Evolutionary conservation across 306 rosid species (phyloP), one percentile per base, ranked within the genome.

Genomic region (Glycine tomentella): DNA sequence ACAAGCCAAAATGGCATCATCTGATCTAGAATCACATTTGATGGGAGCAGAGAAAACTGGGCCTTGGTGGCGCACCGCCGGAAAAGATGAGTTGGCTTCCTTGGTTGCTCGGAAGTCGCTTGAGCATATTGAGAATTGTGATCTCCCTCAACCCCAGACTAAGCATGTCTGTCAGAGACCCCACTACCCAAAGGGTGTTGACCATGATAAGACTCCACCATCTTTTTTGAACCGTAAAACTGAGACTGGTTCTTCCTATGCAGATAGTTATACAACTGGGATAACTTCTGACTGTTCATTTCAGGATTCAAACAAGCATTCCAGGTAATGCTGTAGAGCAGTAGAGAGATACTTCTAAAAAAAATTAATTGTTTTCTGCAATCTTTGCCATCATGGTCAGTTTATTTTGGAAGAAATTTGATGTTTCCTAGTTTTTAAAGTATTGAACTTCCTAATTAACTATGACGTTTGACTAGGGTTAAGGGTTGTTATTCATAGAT

Each of bases 31-130:
- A 63, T 85, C 91, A 9, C 87, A 79, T 66, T 89, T 88, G 90
- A 76, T 80, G 69, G 90, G 80, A 17, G 36, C 81, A 56, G 90
- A 86, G 85, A 92, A 87, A 84, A 81, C 75, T 42, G 90, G 84
- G 64, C 92, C 92, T 5, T 92, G 98, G 94, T 94, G 98, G 98
- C 93, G 89, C 44, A 85, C 81, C 63, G 89, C 93, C 44, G 88
- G 92, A 75, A 89, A 86, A 84, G 94, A 92, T 71, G 98, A 90
- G 80, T 87, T 94, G 86, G 94, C 94, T 62, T 88, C 90, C 81
- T 86, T 92, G 74, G 97, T 94, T 86, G 94, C 98, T 80, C 89
- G 75, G 80, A 94, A 87, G 72, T 94, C 98, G 25, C 90, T 87
- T 61, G 94, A 86, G 82, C 78, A 81, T 83, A 50, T 92, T 57